A percentile compares a stretch with the other conserved stretches of the same genome.
phyloP scores from a whole-genome alignment of 2,329 filamentous ascomycete species.

The Fusarium bactridioides region DNA sequence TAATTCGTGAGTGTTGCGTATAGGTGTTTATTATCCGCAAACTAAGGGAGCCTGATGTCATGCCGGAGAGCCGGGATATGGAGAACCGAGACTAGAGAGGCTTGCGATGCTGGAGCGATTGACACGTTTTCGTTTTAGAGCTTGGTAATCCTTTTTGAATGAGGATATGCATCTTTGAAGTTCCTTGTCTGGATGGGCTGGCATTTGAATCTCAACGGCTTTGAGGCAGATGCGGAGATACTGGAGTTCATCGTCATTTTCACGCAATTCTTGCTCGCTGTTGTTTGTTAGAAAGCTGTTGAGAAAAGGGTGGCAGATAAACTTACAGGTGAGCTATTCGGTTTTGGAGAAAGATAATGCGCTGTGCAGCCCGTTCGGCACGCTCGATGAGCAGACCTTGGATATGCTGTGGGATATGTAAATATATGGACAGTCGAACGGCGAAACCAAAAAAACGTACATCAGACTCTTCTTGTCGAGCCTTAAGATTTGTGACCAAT shows the following conservation, averaged over 20 bases:
- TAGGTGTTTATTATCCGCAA: conserved; percentile 10
- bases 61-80: conserved; percentile 38
- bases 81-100: conserved; percentile 40
- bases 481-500: conserved; percentile 60
- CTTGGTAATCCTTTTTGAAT: conserved; percentile 67
- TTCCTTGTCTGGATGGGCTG: conserved; percentile 61
- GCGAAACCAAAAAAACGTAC: conserved; percentile 46
- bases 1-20: conserved; percentile 32
- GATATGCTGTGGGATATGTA: conserved; percentile 59
- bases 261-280: conserved; percentile 63
- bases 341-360: conserved; percentile 67
- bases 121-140: conserved; percentile 57
- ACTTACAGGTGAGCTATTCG: conserved; percentile 65
- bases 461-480: conserved; percentile 67
- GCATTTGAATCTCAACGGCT: conserved; percentile 67
- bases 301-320: neutral
- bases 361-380: conserved; percentile 64
- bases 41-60: conserved; percentile 10
- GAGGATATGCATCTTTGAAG: conserved; percentile 65
- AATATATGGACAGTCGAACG: conserved; percentile 31
- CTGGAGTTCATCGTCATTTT: conserved; percentile 67
- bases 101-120: conserved; percentile 44
- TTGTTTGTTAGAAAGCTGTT: conserved; percentile 15
- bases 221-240: conserved; percentile 69
- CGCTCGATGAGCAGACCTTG: conserved; percentile 67